Evolutionary conservation across 73 alveolate species (phyloP).

Genomic region (Halteria grandinella): DNA sequence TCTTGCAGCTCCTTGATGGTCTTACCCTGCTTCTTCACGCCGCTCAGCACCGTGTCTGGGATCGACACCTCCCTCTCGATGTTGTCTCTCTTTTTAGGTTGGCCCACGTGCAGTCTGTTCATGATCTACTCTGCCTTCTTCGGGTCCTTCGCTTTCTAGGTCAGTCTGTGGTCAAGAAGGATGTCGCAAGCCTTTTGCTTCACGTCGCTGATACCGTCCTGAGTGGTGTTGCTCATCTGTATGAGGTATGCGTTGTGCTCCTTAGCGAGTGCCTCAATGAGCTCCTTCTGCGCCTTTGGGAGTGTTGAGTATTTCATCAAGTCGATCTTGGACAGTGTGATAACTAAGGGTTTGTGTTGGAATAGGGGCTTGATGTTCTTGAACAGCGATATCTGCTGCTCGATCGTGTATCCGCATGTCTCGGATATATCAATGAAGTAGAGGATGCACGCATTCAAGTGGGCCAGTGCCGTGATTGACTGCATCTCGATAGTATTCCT

Average conservation of each 20-base stretch:
- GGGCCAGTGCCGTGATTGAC: conserved; percentile 99
- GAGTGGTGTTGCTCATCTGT: conserved; percentile 88
- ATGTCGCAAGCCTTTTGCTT: conserved; percentile 94
- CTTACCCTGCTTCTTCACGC: conserved; percentile 74
- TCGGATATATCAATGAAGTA: conserved; percentile 99
- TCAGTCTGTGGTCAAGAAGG: conserved; percentile 85
- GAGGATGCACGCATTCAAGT: conserved; percentile 89
- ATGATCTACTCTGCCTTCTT: conserved; percentile 83
- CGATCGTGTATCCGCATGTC: conserved; percentile 96
- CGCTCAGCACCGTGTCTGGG: conserved; percentile 77
- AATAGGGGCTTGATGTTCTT: conserved; percentile 97
- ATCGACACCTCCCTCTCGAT: conserved; percentile 80
- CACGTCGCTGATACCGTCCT: conserved; percentile 90
- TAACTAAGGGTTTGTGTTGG: conserved; percentile 95
- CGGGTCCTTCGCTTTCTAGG: conserved; percentile 84
- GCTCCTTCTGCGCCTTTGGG: conserved; percentile 69
- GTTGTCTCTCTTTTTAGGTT: conserved; percentile 88
- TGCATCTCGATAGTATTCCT: conserved; percentile 99
- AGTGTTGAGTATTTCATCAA: conserved; percentile 84
- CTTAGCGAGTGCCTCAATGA: conserved; percentile 80
- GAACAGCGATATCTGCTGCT: conserved; percentile 91
- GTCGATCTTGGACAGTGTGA: conserved; percentile 96
- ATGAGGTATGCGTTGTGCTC: conserved; percentile 87
- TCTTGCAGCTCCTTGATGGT: conserved; percentile 89
- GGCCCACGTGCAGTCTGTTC: conserved; percentile 89